Base-by-base conservation (phyloP, 2,329 filamentous ascomycete genomes). In the Didymella pinodella region DNA sequence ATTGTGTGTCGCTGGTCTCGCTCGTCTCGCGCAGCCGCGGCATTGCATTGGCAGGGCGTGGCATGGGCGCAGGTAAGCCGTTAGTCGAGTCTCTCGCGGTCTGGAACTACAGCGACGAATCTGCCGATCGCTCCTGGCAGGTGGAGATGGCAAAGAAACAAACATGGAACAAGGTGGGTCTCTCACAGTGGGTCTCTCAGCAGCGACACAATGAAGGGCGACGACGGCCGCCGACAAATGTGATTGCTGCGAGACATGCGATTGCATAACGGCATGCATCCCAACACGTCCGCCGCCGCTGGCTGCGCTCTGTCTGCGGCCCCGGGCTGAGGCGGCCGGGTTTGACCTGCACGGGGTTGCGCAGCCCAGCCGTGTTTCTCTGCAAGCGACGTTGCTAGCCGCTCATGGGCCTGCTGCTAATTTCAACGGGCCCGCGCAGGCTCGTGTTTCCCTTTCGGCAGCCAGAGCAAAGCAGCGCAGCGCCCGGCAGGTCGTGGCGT, bases 341-440 rank as follows among this genome's bases (percentile, higher is more conserved):
- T 29, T 28, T 29, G 14, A 20, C 20, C 38, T 38, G 54, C 53
- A 32, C 22, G 44, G 28, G 7, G 32, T 6, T 12, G 41, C 31
- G 12, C 34, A 51, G 53, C 14, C 54, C 31, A 31, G 55, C 45
- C 55, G 49, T 54, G 40, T 51, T 48, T 58, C 25, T 50, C 40
- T 50, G 46, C 49, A 53, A 53, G 49, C 44, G 50, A 50, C 46
- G 22, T 54, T 57, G 51, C 55, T 50, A 48, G 49, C 36, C 50
- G 49, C 22, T 45, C 25, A 44, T 47, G 54, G 32, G 45, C 46
- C 48, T 22, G 49, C 55, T 38, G 22, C 57, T 62, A 65, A 69
- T 67, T 59, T 67, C 58, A 55, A 55, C 51, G 56, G 57, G 59
- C 28, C 62, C 53, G 61, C 58, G 57, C 52, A 54, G 32, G 49